Percentiles rank a stretch among this genome's conserved stretches.
Conservation (phyloP, 2,329 filamentous ascomycete genomes). For the Orbilia javanica region DNA sequence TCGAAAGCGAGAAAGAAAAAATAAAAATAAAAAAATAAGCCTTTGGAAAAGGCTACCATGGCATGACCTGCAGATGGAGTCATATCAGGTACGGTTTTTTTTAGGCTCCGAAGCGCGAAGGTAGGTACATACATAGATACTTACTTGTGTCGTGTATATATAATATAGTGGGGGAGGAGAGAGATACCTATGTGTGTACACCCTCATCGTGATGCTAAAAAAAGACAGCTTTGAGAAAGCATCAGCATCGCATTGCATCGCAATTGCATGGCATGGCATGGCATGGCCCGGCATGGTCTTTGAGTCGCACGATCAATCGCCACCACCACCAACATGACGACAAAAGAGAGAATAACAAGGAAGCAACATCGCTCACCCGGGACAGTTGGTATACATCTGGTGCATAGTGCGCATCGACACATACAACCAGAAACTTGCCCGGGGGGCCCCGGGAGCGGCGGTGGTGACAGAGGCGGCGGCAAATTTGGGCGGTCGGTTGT, state of each 20-base stretch:
- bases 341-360: background rate
- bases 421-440: background rate
- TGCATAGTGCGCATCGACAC: background rate
- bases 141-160: too few species aligned
- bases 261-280: background rate
- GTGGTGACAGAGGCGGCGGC: too few species aligned
- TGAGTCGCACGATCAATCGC: background rate
- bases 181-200: too few species aligned
- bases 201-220: background rate
- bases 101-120: slow-evolving; percentile 25
- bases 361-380: too few species aligned
- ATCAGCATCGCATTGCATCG: background rate
- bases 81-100: slow-evolving; percentile 17
- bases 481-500: slow-evolving; percentile 15
- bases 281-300: too few species aligned
- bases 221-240: too few species aligned
- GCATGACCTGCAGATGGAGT: slow-evolving; percentile 38
- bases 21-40: background rate
- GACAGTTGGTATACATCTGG: too few species aligned
- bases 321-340: background rate
- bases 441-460: too few species aligned
- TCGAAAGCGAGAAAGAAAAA: too few species aligned
- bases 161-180: too few species aligned
- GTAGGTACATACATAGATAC: slow-evolving; percentile 4
- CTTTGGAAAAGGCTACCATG: slow-evolving; percentile 43